A percentile compares a stretch with the other conserved stretches of the same genome.
These are phyloP conservation scores for Pseudogymnoascus sp. DNA, from an alignment of 2,329 filamentous ascomycete species.

Conservation along the genomic window DNA sequence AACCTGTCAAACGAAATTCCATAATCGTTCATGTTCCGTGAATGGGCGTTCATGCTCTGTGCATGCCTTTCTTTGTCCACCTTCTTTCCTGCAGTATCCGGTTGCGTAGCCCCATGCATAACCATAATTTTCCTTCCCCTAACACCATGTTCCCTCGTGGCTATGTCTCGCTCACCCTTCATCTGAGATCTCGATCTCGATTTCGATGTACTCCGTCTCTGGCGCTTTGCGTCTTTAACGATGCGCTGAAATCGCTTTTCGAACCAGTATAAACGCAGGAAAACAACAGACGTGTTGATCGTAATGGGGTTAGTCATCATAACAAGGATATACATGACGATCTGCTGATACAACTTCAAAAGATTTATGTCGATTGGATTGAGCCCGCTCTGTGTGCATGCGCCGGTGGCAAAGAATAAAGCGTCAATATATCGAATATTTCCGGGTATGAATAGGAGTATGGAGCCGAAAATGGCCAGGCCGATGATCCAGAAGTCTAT, in stretches of 20 bases:
- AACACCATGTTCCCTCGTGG: slow-evolving; percentile 47
- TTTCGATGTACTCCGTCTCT: slow-evolving; percentile 55
- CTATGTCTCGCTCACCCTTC: slow-evolving; percentile 34
- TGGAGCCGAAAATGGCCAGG: slow-evolving; percentile 63
- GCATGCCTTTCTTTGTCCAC: background rate
- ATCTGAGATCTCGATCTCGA: slow-evolving; percentile 30
- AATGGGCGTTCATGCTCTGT: background rate
- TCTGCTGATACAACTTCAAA: slow-evolving; percentile 64
- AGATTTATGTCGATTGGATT: slow-evolving; percentile 68
- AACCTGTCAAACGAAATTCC: background rate
- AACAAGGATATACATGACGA: slow-evolving; percentile 61
- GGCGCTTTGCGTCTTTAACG: slow-evolving; percentile 60
- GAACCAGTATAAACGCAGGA: slow-evolving; percentile 94
- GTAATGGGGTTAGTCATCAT: slow-evolving; percentile 76
- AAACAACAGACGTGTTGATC: slow-evolving; percentile 79
- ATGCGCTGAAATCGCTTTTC: slow-evolving; percentile 89
- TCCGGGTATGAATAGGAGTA: slow-evolving; percentile 64
- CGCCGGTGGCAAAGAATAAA: slow-evolving; percentile 79
- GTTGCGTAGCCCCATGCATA: slow-evolving; percentile 45
- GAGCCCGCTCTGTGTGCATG: slow-evolving; percentile 84
- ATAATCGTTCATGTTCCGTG: background rate
- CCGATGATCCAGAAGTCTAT: slow-evolving; percentile 73
- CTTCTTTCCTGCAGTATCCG: background rate
- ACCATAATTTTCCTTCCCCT: slow-evolving; percentile 59
- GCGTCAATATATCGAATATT: slow-evolving; percentile 74